phyloP scores from a whole-genome alignment of 108 stramenopile species.

The Asterionellopsis glacialis region DNA sequence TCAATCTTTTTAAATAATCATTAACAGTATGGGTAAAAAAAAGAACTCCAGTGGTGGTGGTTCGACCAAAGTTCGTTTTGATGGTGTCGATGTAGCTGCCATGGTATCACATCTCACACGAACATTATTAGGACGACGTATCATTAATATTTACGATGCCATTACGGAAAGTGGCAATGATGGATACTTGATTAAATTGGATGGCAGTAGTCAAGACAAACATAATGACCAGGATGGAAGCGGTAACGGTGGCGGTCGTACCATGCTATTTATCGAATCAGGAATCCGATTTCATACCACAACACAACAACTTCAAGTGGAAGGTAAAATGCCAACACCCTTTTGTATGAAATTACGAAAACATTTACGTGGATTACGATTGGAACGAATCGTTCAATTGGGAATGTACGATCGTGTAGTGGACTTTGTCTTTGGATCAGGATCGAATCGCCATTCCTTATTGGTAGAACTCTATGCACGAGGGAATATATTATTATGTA shows the following conservation, averaged over 20 bases:
- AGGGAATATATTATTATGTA: constrained; percentile 91
- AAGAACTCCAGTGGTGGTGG: no score
- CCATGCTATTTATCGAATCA: constrained; percentile 78
- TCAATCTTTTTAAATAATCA: no score
- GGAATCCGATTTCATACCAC: constrained; percentile 96
- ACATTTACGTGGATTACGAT: constrained; percentile 84
- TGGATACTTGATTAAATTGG: constrained; percentile 74
- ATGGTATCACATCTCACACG: constrained; percentile 72
- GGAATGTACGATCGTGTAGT: constrained; percentile 93
- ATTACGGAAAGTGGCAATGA: constrained; percentile 42
- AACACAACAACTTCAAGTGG: constrained; percentile 23
- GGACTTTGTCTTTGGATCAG: constrained; percentile 87
- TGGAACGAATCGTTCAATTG: constrained; percentile 89
- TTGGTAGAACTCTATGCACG: constrained; percentile 92
- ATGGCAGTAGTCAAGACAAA: constrained; percentile 26
- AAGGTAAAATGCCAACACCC: constrained; percentile 66
- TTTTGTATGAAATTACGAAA: constrained; percentile 97
- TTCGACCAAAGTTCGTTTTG: constrained; percentile 74
- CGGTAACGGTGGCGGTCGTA: constrained; percentile 4
- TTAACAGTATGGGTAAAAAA: no score
- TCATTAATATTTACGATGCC: constrained; percentile 86
- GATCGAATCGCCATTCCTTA: constrained; percentile 71
- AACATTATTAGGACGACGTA: constrained; percentile 63
- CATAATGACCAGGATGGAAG: constrained; percentile 1
- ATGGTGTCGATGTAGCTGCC: constrained; percentile 81